Percentiles rank a stretch among this genome's conserved stretches.
Evolutionary conservation across 805 yeast species (phyloP).

Genomic region (Candida caryicola): DNA sequence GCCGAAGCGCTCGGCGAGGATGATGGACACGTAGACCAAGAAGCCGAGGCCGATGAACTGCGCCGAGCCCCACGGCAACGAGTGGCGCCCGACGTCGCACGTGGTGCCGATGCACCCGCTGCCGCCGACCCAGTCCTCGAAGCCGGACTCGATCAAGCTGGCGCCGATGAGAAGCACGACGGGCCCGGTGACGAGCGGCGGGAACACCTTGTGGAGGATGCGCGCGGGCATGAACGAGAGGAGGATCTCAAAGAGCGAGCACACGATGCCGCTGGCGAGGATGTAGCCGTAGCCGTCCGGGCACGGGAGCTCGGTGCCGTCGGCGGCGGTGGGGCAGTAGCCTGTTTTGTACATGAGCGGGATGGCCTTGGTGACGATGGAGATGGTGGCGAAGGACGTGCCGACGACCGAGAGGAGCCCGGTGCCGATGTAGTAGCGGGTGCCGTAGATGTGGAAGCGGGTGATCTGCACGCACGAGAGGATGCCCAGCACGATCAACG

Average conservation of each 20-base stretch:
- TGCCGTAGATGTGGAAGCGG: constrained; percentile 69
- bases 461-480: constrained; percentile 76
- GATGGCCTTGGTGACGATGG: constrained; percentile 71
- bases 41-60: constrained; percentile 85
- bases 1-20: constrained; percentile 81
- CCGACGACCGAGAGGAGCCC: constrained; percentile 90
- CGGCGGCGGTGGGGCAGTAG: constrained; percentile 57
- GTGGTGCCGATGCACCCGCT: constrained; percentile 52
- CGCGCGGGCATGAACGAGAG: constrained; percentile 78
- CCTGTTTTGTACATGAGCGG: constrained; percentile 80
- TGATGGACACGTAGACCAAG: constrained; percentile 69
- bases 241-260: constrained; percentile 71
- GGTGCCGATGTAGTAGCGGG: constrained; percentile 79
- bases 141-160: constrained; percentile 65
- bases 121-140: constrained; percentile 88
- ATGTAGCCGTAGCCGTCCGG: constrained; percentile 90
- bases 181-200: constrained; percentile 91
- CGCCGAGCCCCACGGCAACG: constrained; percentile 80
- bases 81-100: constrained; percentile 30
- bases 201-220: constrained; percentile 68
- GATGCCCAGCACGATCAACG: constrained; percentile 43
- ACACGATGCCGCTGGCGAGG: constrained; percentile 73
- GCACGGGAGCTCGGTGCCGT: constrained; percentile 71
- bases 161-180: constrained; percentile 85
- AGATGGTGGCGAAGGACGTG: constrained; percentile 83